Percentiles rank a stretch among this genome's conserved stretches.
Evolutionary conservation across 495 filamentous ascomycete genomes (phyloP).

Genomic region (Penicillium tannophilum): DNA sequence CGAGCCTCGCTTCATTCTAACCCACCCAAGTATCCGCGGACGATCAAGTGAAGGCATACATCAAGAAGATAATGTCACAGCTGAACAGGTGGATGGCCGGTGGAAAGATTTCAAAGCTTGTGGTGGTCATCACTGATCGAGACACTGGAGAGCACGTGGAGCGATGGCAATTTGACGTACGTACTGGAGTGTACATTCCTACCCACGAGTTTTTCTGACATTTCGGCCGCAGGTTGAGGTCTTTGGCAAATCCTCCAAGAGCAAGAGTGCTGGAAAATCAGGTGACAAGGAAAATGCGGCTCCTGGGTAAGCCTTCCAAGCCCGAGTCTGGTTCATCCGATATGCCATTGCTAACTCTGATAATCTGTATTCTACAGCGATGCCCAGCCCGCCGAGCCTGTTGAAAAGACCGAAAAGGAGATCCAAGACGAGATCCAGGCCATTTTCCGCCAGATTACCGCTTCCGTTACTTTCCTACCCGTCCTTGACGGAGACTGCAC

Average conservation of each 20-base stretch:
- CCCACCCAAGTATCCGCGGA: constrained; percentile 72
- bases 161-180: constrained; percentile 96
- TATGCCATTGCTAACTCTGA: constrained; percentile 1
- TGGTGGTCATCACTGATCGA: constrained; percentile 93
- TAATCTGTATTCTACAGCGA: constrained; percentile 27
- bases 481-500: constrained; percentile 92
- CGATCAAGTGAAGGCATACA: constrained; percentile 98
- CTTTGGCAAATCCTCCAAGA: constrained; percentile 58
- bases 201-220: constrained; percentile 9
- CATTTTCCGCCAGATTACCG: constrained; percentile 96
- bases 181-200: constrained; percentile 14
- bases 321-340: not conserved
- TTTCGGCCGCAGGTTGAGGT: constrained; percentile 64
- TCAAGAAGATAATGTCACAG: constrained; percentile 97
- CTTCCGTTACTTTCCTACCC: constrained; percentile 94
- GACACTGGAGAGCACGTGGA: constrained; percentile 96
- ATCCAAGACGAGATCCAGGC: constrained; percentile 94
- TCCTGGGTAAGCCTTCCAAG: constrained; percentile 47
- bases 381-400: constrained; percentile 31
- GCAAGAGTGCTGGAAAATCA: constrained; percentile 49
- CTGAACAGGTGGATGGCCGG: constrained; percentile 94
- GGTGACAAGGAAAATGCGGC: constrained; percentile 64
- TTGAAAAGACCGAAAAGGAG: constrained; percentile 86
- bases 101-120: constrained; percentile 94
- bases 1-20: constrained; percentile 16